Percentiles rank a stretch among this genome's conserved stretches.
These are phyloP conservation scores for Vigna radiata DNA, from an alignment of 306 rosid genomes.

Conservation along the genomic window DNA sequence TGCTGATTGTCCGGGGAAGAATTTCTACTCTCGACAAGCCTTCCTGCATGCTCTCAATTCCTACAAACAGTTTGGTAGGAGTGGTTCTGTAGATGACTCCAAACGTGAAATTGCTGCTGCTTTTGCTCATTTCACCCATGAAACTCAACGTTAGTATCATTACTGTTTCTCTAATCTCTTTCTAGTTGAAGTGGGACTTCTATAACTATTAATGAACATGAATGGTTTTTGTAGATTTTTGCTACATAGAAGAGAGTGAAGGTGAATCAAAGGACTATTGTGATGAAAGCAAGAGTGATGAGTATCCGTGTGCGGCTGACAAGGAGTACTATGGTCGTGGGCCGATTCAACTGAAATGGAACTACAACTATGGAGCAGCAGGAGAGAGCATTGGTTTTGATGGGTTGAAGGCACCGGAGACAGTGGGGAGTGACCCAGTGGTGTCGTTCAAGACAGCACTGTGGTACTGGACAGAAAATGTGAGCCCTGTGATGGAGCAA, in stretches of 20 bases:
- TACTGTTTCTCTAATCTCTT: too few species aligned
- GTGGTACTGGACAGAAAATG: slow-evolving; percentile 84
- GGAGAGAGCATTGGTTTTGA: slow-evolving; percentile 68
- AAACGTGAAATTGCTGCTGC: slow-evolving; percentile 82
- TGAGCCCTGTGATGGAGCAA: slow-evolving; percentile 61
- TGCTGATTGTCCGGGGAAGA: slow-evolving; percentile 56
- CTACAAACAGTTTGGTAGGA: slow-evolving; percentile 50
- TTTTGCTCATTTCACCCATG: slow-evolving; percentile 85
- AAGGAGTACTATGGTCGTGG: slow-evolving; percentile 89
- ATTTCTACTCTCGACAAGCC: slow-evolving; percentile 37
- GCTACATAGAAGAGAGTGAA: slow-evolving; percentile 83
- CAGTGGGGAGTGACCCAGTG: slow-evolving; percentile 62
- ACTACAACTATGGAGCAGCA: slow-evolving; percentile 83
- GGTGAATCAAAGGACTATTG: slow-evolving; percentile 84
- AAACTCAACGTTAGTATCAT: slow-evolving; percentile 50
- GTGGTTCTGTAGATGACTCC: slow-evolving; percentile 55
- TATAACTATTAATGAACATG: too few species aligned
- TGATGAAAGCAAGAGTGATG: slow-evolving; percentile 62
- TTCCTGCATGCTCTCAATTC: slow-evolving; percentile 61
- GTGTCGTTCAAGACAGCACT: slow-evolving; percentile 81
- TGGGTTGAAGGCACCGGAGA: slow-evolving; percentile 75
- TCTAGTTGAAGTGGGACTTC: too few species aligned
- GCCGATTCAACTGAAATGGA: slow-evolving; percentile 88
- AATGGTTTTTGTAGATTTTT: slow-evolving; percentile 40
- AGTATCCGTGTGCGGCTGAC: slow-evolving; percentile 68